Evolutionary conservation across 257 asterid species (phyloP).

Genomic region (Nicotiana tomentosiformis): DNA sequence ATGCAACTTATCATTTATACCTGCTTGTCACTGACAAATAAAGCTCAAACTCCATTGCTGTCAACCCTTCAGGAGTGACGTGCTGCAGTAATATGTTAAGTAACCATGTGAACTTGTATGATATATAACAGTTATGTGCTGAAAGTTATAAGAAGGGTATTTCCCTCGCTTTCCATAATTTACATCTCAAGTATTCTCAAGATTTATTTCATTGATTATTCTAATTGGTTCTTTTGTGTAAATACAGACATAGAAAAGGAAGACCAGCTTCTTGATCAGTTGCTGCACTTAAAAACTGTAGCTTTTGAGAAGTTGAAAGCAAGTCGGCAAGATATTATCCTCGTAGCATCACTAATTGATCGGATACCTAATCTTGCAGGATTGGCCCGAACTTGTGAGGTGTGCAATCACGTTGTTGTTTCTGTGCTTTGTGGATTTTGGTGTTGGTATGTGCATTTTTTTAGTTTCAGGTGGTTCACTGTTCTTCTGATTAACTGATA

Average conservation of each 20-base stretch:
- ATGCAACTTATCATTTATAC: background rate
- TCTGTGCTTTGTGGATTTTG: background rate
- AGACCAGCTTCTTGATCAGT: slow-evolving; percentile 67
- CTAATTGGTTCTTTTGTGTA: slow-evolving; percentile 3
- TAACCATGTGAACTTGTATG: background rate
- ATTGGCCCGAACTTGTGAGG: slow-evolving; percentile 94
- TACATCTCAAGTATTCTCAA: background rate
- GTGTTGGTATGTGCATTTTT: background rate
- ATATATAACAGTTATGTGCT: background rate
- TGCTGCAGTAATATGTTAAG: background rate
- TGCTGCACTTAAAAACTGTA: slow-evolving; percentile 55
- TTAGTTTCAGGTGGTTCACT: background rate
- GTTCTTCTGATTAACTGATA: slow-evolving; percentile 2
- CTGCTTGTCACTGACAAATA: slow-evolving; percentile 2
- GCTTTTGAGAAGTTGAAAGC: slow-evolving; percentile 52
- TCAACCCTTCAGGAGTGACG: background rate
- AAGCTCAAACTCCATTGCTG: background rate
- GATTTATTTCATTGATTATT: background rate
- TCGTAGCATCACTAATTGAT: slow-evolving; percentile 83
- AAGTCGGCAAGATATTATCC: slow-evolving; percentile 65
- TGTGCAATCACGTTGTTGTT: slow-evolving; percentile 12
- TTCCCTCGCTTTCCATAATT: background rate
- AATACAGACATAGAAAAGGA: slow-evolving; percentile 67
- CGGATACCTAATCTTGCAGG: slow-evolving; percentile 99
- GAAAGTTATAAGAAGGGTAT: background rate